Conservation (phyloP, 163 green algal genomes). For the Scenedesmus sp. region DNA sequence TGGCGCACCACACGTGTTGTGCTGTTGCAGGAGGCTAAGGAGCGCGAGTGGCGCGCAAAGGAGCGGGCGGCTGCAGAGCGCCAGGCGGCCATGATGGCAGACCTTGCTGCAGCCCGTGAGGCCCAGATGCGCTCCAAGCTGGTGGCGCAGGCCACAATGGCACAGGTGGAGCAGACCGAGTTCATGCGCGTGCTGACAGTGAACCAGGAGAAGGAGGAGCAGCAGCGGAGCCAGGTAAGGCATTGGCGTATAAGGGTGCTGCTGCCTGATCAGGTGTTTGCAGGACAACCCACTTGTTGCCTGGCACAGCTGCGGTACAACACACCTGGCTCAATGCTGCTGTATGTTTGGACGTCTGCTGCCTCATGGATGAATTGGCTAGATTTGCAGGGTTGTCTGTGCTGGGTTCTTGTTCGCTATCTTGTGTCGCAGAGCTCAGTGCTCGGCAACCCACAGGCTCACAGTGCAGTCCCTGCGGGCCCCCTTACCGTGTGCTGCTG, state of each 20-base stretch:
- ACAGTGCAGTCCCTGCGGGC: background rate
- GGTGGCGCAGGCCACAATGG: constrained; percentile 76
- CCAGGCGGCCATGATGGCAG: constrained; percentile 47
- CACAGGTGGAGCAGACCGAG: constrained; percentile 77
- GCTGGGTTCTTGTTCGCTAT: too few species aligned
- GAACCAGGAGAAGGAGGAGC: constrained; percentile 74
- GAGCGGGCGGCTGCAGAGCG: constrained; percentile 70
- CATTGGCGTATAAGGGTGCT: background rate
- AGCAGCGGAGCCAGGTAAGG: constrained; percentile 64
- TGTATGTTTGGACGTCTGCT: too few species aligned
- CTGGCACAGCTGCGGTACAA: too few species aligned
- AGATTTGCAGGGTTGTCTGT: too few species aligned
- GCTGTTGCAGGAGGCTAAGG: constrained; percentile 78
- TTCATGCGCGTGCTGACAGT: constrained; percentile 85
- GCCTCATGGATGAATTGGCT: too few species aligned
- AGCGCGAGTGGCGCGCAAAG: constrained; percentile 82
- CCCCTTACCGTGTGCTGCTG: background rate
- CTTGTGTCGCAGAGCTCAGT: background rate
- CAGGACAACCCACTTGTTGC: too few species aligned
- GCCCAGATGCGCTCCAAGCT: constrained; percentile 83
- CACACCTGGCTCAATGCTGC: too few species aligned
- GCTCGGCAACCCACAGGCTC: background rate
- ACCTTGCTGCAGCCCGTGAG: constrained; percentile 77
- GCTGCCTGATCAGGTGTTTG: background rate
- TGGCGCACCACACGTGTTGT: background rate